phyloP scores from a whole-genome alignment of 2,329 filamentous ascomycete genomes.

The Pseudogymnoascus sp. region DNA sequence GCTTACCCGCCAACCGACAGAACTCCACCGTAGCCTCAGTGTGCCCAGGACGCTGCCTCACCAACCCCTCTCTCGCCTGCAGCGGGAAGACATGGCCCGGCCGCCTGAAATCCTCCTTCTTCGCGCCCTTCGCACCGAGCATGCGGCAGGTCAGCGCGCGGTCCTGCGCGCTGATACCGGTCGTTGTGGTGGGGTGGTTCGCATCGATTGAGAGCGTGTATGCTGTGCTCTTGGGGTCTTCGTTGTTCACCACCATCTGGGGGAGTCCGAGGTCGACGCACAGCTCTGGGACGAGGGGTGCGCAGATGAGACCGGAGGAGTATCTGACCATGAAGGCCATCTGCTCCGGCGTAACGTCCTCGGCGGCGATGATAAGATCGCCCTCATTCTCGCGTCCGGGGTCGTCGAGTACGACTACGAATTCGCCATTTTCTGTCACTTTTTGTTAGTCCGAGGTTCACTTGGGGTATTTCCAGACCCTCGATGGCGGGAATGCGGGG shows the following conservation, averaged over 20 bases:
- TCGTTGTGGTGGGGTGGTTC: conserved; percentile 63
- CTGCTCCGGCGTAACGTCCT: conserved; percentile 75
- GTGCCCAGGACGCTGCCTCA: conserved; percentile 72
- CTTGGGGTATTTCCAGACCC: conserved; percentile 15
- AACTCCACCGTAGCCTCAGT: conserved; percentile 93
- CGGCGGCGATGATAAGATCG: conserved; percentile 90
- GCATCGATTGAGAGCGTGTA: conserved; percentile 90
- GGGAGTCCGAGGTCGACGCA: conserved; percentile 68
- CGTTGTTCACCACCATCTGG: conserved; percentile 69
- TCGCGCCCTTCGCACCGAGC: conserved; percentile 58
- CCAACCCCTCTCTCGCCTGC: conserved; percentile 68
- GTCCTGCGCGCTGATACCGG: conserved; percentile 86
- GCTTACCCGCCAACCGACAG: conserved; percentile 74
- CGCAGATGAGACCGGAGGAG: conserved; percentile 86
- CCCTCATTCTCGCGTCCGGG: conserved; percentile 94
- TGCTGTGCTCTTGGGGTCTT: conserved; percentile 84
- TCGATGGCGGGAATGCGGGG: conserved; percentile 8
- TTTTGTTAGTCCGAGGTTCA: conserved; percentile 2
- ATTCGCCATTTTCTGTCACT: conserved; percentile 64
- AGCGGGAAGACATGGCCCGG: conserved; percentile 90
- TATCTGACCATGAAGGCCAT: conserved; percentile 95
- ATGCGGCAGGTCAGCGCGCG: conserved; percentile 71
- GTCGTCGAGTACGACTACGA: conserved; percentile 92
- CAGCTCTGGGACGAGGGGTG: conserved; percentile 64
- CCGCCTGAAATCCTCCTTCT: conserved; percentile 56